Base-by-base conservation (phyloP, 140 eudicot genomes). In the Flaveria floridana region DNA sequence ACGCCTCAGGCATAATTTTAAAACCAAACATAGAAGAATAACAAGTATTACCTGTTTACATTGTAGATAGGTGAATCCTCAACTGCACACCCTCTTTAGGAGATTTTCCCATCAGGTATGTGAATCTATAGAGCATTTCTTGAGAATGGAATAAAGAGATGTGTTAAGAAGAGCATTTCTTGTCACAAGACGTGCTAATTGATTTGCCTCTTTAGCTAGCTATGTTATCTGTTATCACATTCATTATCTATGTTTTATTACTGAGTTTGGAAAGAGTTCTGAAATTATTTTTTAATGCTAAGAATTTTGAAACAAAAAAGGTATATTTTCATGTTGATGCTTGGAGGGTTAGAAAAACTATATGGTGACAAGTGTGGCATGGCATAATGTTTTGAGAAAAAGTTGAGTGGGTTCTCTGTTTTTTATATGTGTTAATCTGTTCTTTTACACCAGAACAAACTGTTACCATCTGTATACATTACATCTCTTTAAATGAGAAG, bases 81-180 rank as follows among this genome's bases (percentile, higher is more conserved):
- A 4, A 41, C 62, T 26, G 46, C 63, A 74, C 28, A 18, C 63
- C 16, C 59, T 46, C 59, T 62, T 26, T 15, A 71, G 76, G 76
- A 4, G 13, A 9, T 19, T 71, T 71, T 30, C 65, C 34, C 16
- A 30, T 30, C 30, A 70, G 19, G 34, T 71, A 30, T 53, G 65
- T 18, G 55, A 12, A 7, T 30, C 7, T 30, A 5, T 71, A 13
- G 9, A 21, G 30, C 15, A 28, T n/a, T 28, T 71, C 18, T 30
- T 71, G 4, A 16, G 65, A 71, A 71, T 28, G 46, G 25, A 71
- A 30, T 71, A 52, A 26, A 50, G 34, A 70, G 50, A 41, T 30
- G 3, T 71, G 62, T 53, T 16, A 52, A 71, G 65, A 37, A 16
- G 37, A 30, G 37, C 37, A 30, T 30, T 30, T 4, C 37, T 30